Base-by-base conservation (phyloP, 306 rosid genomes). In the Casuarina glauca region DNA sequence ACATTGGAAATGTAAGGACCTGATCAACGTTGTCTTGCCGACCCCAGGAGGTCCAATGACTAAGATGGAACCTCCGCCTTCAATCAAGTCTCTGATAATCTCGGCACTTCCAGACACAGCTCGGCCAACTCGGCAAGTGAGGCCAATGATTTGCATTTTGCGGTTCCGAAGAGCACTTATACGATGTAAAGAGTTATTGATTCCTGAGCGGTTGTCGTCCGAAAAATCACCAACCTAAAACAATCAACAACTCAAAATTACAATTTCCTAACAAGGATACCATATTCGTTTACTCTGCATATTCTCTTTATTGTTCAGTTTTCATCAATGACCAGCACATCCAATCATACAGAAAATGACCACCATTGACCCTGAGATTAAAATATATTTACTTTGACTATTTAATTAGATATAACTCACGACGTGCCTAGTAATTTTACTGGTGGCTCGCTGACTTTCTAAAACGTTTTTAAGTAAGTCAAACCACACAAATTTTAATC, bases 21-120 rank as follows among this genome's bases (percentile, higher is more conserved):
- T 96, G 80, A 96, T 96, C 78, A 96, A 87, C 58, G 99, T 96
- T 46, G 98, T 96, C 89, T 96, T 96, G 60, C 99, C 99, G 45
- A 96, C 99, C 78, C 99, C 99, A 69, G 99, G 99, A 78, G 99
- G 97, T 84, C 99, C 99, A 62, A 96, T 88, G 36, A 96, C 97
- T 97, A 96, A 85, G 79, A 96, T 84, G 80, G 99, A 96, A 78
- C 92, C 94, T 61, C 91, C 93, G 50, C 84, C 84, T 85, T 87
- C 91, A 80, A 93, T 68, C 79, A 96, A 87, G 86, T 96, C 99
- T n/a, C 86, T 90, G 46, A 96, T 76, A 44, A 96, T 88, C 84
- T 87, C 90, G 9, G 99, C 99, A 89, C 98, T 96, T 49, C 98
- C 99, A 17, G 91, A 81, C 70, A 93, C 88, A 19, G 96, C 93